Base-by-base conservation (phyloP, 139 green algal species). In the Diplosphaera chodatii region DNA sequence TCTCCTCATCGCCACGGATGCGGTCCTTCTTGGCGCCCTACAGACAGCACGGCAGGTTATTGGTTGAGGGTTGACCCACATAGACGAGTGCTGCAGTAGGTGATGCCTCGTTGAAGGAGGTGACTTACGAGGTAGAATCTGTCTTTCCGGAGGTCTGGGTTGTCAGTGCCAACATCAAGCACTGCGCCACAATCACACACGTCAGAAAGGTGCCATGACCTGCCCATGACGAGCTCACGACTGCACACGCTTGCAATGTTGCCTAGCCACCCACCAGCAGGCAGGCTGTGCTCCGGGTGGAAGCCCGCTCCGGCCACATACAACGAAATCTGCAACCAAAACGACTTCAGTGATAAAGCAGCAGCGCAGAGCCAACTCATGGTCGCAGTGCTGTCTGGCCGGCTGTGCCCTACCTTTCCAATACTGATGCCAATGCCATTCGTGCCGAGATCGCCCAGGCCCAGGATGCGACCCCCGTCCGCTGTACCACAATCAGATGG, bases 151-250 rank as follows among this genome's bases (percentile, higher is more conserved):
- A 98, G 85, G 23, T 77, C 67, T 65, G 87, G 29, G 41, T 89
- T 92, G 85, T 96, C 88, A 62, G 89, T 97, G 40, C 94, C 94
- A 31, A 89, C 86, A 69, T 98, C 94, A 28, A 98, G 72, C 31
- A 62, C 27, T n/a, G 66, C 70, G 37, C 37, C 37, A 48, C 8
- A 10, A 20, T 20, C 37, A 48, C n/a, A n/a, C n/a, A n/a, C n/a
- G n/a, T n/a, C n/a, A n/a, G n/a, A n/a, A n/a, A n/a, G n/a, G n/a
- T n/a, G n/a, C n/a, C n/a, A n/a, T n/a, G n/a, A n/a, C n/a, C n/a
- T n/a, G n/a, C n/a, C n/a, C n/a, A n/a, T n/a, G n/a, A n/a, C n/a
- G n/a, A n/a, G n/a, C n/a, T n/a, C n/a, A n/a, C n/a, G n/a, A n/a
- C n/a, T n/a, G n/a, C n/a, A 48, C 10, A 48, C 37, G 10, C 10